Evolutionary conservation across 1,284 basidiomycete species (phyloP).

Genomic region (Moniliophthora roreri): DNA sequence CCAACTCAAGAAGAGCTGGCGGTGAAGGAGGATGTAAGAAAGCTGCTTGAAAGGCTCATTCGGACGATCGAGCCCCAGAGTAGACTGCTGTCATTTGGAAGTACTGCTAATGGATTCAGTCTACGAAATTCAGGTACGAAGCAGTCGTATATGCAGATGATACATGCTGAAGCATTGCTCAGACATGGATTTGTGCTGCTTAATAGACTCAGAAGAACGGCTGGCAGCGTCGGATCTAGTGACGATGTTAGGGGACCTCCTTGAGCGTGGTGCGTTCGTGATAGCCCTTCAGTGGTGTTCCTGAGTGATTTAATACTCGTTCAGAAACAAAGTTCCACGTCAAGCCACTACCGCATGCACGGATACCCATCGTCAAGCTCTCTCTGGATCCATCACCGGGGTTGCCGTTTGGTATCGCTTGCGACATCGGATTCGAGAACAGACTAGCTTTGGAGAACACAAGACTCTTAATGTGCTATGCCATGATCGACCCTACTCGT

Average conservation of each 20-base stretch:
- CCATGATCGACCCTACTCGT: conserved; percentile 93
- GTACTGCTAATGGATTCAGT: conserved; percentile 93
- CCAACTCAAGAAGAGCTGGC: conserved; percentile 88
- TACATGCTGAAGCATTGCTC: conserved; percentile 12
- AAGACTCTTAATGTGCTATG: conserved; percentile 93
- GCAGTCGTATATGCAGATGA: conserved; percentile 8
- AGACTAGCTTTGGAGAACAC: conserved; percentile 97
- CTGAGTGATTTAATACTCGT: conserved; percentile 2
- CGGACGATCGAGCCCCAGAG: conserved; percentile 92
- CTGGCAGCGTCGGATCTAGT: conserved; percentile 87
- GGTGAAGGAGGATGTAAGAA: conserved; percentile 95
- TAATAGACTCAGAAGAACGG: conserved; percentile 83
- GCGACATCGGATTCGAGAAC: conserved; percentile 99
- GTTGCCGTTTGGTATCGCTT: conserved; percentile 88
- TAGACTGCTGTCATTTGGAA: conserved; percentile 91
- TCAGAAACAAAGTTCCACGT: conserved; percentile 96
- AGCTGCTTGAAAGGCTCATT: conserved; percentile 92
- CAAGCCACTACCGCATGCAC: conserved; percentile 93
- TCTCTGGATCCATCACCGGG: conserved; percentile 89
- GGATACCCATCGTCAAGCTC: conserved; percentile 98
- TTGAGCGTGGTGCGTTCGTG: conserved; percentile 77
- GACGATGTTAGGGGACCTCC: conserved; percentile 89
- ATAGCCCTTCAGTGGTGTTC: neutral
- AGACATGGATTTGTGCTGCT: conserved; percentile 99
- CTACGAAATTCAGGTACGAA: conserved; percentile 88